Percentiles rank a stretch among this genome's conserved stretches.
Conservation (phyloP, 352 stramenopile genomes). For the Thraustotheca clavata region DNA sequence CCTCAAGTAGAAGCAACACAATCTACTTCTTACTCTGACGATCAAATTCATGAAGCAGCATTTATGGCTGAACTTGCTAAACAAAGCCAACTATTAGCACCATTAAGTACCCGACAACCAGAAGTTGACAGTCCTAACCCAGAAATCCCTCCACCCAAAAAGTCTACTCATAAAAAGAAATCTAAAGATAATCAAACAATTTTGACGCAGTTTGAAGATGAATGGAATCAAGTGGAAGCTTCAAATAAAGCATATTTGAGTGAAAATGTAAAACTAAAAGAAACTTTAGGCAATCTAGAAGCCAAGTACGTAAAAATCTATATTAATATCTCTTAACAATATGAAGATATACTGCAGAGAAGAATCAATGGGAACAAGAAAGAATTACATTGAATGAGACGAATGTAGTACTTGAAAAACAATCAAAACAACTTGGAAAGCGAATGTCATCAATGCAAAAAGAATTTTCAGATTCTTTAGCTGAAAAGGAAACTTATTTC, state of each 20-base stretch:
- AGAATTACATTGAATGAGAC: neutral
- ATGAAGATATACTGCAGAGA: neutral
- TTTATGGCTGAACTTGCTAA: conserved; percentile 63
- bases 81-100: conserved; percentile 26
- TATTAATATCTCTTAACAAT: too few species aligned
- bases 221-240: conserved; percentile 12
- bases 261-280: conserved; percentile 6
- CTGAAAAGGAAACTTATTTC: conserved; percentile 15
- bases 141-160: neutral
- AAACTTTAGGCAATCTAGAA: neutral
- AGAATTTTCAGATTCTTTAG: conserved; percentile 21
- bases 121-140: neutral
- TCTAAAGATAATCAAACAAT: neutral
- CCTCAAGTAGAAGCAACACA: too few species aligned
- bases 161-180: neutral
- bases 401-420: conserved; percentile 19
- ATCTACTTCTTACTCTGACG: too few species aligned
- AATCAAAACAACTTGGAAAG: conserved; percentile 18
- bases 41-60: conserved; percentile 36
- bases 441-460: conserved; percentile 16
- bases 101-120: neutral
- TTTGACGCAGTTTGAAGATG: conserved; percentile 9
- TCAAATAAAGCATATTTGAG: conserved; percentile 10
- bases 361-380: neutral
- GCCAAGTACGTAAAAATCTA: neutral